These are phyloP conservation scores for Plectosphaerella cucumerina DNA, from an alignment of 2,329 filamentous ascomycete genomes.

Conservation along the genomic window DNA sequence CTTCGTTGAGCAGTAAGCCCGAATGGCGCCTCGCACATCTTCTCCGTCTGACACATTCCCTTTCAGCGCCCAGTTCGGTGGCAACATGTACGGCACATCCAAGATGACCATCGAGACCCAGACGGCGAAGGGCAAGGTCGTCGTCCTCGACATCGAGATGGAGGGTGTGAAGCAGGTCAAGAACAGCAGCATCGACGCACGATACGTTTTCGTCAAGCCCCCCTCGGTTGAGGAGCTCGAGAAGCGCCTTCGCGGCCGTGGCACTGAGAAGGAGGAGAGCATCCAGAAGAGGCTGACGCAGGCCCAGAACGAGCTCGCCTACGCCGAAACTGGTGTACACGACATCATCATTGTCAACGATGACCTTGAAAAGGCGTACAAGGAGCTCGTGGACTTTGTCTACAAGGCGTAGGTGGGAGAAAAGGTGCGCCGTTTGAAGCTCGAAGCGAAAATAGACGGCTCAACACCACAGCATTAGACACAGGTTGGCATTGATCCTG, in stretches of 20 bases:
- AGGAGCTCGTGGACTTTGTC: slow-evolving; percentile 46
- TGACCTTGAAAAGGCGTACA: slow-evolving; percentile 45
- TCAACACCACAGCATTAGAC: too few species aligned
- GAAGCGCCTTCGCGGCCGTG: slow-evolving; percentile 66
- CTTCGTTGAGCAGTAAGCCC: slow-evolving; percentile 67
- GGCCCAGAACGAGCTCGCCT: slow-evolving; percentile 72
- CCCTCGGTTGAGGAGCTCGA: slow-evolving; percentile 73
- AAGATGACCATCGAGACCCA: slow-evolving; percentile 75
- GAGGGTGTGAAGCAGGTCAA: slow-evolving; percentile 96
- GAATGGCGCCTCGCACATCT: not conserved
- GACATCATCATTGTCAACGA: slow-evolving; percentile 34
- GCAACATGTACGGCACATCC: slow-evolving; percentile 83
- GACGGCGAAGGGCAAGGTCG: slow-evolving; percentile 65
- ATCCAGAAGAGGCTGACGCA: slow-evolving; percentile 66
- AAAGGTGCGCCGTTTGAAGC: too few species aligned
- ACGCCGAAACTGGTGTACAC: slow-evolving; percentile 56
- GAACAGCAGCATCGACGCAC: slow-evolving; percentile 65
- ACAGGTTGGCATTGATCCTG: too few species aligned
- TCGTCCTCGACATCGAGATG: slow-evolving; percentile 93
- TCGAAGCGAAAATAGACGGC: too few species aligned
- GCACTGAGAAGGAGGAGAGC: slow-evolving; percentile 73
- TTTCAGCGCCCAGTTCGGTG: slow-evolving; percentile 70
- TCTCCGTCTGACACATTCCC: not conserved
- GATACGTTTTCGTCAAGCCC: slow-evolving; percentile 82
- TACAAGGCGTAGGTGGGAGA: slow-evolving; percentile 23